Conservation (phyloP, 768 basidiomycete species). For the Stropharia rugosoannulata region DNA sequence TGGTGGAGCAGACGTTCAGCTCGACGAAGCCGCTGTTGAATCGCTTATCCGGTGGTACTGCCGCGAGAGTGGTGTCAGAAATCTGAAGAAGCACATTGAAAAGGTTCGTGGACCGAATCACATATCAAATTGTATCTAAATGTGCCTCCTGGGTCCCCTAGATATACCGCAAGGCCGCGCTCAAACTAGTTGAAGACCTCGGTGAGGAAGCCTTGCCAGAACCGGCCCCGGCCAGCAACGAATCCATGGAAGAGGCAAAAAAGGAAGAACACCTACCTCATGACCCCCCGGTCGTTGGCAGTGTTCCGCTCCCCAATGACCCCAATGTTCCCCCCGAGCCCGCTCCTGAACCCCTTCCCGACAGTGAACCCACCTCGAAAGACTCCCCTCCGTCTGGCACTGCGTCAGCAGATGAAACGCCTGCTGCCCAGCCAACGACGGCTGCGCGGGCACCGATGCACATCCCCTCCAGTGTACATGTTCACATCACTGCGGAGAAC, state of each 20-base stretch:
- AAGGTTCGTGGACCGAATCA: constrained; percentile 56
- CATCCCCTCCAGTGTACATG: constrained; percentile 76
- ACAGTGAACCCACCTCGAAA: constrained; percentile 37
- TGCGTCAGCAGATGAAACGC: constrained; percentile 34
- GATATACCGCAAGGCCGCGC: constrained; percentile 96
- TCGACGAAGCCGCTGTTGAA: constrained; percentile 79
- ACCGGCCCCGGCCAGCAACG: constrained; percentile 13
- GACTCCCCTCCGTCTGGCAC: constrained; percentile 1
- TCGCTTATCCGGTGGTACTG: constrained; percentile 95
- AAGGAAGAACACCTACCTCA: neutral
- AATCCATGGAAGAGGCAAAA: constrained; percentile 1
- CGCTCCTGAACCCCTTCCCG: constrained; percentile 39
- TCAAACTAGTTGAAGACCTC: constrained; percentile 87
- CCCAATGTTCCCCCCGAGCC: constrained; percentile 14
- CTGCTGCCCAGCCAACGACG: constrained; percentile 42
- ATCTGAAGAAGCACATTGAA: constrained; percentile 97
- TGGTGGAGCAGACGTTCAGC: constrained; percentile 76
- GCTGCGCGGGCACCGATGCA: constrained; percentile 56
- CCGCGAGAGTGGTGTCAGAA: constrained; percentile 94
- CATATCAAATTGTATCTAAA: neutral
- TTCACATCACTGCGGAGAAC: constrained; percentile 83
- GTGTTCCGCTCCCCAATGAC: constrained; percentile 21
- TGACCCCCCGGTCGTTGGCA: neutral
- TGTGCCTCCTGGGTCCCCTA: constrained; percentile 27
- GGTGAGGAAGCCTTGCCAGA: constrained; percentile 88